phyloP scores from a whole-genome alignment of 73 alveolate genomes.

The Symbiodinium natans region DNA sequence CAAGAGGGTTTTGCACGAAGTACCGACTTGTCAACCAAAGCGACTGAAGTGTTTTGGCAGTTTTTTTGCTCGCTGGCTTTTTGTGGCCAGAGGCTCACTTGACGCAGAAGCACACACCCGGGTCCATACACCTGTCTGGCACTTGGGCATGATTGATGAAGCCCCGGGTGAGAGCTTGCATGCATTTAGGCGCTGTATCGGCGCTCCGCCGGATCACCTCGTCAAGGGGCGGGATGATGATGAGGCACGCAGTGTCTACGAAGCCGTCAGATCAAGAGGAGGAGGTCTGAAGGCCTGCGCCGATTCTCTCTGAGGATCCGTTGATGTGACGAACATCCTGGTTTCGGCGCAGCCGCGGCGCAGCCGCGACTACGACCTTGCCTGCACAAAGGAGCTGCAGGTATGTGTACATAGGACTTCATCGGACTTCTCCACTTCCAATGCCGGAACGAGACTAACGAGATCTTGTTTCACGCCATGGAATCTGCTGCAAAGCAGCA shows the following conservation, averaged over 20 bases:
- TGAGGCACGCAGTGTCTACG: not conserved
- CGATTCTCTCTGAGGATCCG: not conserved
- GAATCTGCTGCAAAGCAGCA: not conserved
- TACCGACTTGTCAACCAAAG: too few relatives aligned
- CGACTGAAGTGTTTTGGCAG: too few relatives aligned
- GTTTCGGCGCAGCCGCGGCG: too few relatives aligned
- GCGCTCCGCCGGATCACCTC: constrained; percentile 43
- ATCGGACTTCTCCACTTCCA: too few relatives aligned
- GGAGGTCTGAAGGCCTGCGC: not conserved
- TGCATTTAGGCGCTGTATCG: constrained; percentile 25
- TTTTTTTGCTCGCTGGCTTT: too few relatives aligned
- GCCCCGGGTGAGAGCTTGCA: not conserved
- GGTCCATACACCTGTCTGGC: constrained; percentile 1
- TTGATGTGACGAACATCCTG: not conserved
- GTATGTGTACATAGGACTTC: not conserved
- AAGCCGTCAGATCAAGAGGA: not conserved
- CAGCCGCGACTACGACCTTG: too few relatives aligned
- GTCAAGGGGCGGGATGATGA: constrained; percentile 42
- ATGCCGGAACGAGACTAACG: too few relatives aligned
- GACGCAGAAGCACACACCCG: not conserved
- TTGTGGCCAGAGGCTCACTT: not conserved
- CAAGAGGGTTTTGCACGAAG: too few relatives aligned
- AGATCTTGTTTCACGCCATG: not conserved
- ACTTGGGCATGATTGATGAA: not conserved
- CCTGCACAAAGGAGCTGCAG: not conserved